phyloP scores from a whole-genome alignment of 139 green algal genomes.

The Yamagishiella unicocca region DNA sequence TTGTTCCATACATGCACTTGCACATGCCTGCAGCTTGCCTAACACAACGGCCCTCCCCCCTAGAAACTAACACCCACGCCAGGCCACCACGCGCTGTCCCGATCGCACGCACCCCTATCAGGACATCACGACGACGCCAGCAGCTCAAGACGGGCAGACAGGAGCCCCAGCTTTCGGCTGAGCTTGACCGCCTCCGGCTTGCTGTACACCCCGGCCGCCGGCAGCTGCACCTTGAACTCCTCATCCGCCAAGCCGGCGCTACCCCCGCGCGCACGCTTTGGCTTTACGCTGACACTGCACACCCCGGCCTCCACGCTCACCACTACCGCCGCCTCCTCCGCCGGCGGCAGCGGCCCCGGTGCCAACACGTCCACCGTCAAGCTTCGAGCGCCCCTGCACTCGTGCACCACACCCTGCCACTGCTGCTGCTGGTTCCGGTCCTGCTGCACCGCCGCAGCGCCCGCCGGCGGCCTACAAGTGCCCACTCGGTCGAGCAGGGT shows the following conservation, averaged over 20 bases:
- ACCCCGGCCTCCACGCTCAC: not conserved
- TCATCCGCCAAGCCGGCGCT: not conserved
- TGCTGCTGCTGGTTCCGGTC: constrained; percentile 3
- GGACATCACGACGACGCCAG: too few relatives aligned
- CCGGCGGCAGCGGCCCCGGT: constrained; percentile 6
- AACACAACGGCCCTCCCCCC: too few relatives aligned
- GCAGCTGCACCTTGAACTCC: constrained; percentile 28
- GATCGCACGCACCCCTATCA: too few relatives aligned
- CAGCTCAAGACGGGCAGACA: constrained; percentile 21
- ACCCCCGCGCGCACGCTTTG: not conserved
- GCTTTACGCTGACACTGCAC: not conserved
- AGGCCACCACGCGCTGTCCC: too few relatives aligned
- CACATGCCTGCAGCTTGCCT: too few relatives aligned
- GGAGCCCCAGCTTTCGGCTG: constrained; percentile 37
- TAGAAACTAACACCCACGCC: too few relatives aligned
- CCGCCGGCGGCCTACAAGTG: not conserved
- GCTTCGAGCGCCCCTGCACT: not conserved
- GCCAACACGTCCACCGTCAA: constrained; percentile 25
- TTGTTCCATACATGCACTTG: too few relatives aligned
- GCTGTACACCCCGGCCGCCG: not conserved
- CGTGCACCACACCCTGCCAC: constrained; percentile 5
- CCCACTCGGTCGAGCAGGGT: not conserved
- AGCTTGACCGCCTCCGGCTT: constrained; percentile 15
- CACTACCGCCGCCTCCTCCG: not conserved
- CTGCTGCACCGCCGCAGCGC: not conserved